These are phyloP conservation scores for Cercospora nicotianae DNA, from an alignment of 2,329 filamentous ascomycete species.

Conservation along the genomic window DNA sequence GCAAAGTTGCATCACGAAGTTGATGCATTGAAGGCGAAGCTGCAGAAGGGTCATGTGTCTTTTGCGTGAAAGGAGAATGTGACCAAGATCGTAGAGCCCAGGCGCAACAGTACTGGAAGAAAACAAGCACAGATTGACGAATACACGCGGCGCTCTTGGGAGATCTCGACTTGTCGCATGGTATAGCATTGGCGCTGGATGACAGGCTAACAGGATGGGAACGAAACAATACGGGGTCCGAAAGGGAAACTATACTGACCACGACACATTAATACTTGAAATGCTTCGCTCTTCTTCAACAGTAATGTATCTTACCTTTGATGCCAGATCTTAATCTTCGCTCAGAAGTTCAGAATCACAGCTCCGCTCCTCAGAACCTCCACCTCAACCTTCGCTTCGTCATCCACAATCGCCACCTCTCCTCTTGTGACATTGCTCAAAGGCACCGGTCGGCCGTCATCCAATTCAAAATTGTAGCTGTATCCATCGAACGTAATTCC, in stretches of 20 bases:
- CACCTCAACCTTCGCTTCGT: slow-evolving; percentile 39
- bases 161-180: not conserved
- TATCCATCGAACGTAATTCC: slow-evolving; percentile 63
- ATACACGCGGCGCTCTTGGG: not conserved
- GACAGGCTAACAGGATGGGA: not conserved
- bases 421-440: slow-evolving; percentile 57
- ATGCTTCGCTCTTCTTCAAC: not conserved
- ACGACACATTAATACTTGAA: not conserved
- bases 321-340: not conserved
- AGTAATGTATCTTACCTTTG: not conserved
- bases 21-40: not conserved
- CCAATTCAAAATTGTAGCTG: slow-evolving; percentile 63
- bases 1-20: slow-evolving; percentile 10
- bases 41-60: not conserved
- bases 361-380: slow-evolving; percentile 36
- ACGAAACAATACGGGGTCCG: not conserved
- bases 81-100: not conserved
- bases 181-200: not conserved
- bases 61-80: not conserved
- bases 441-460: slow-evolving; percentile 54
- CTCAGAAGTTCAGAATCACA: slow-evolving; percentile 28
- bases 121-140: not conserved
- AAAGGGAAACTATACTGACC: not conserved
- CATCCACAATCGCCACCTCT: slow-evolving; percentile 44
- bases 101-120: not conserved